Conservation (phyloP, 495 filamentous ascomycete genomes). For the Venustampulla echinocandica region DNA sequence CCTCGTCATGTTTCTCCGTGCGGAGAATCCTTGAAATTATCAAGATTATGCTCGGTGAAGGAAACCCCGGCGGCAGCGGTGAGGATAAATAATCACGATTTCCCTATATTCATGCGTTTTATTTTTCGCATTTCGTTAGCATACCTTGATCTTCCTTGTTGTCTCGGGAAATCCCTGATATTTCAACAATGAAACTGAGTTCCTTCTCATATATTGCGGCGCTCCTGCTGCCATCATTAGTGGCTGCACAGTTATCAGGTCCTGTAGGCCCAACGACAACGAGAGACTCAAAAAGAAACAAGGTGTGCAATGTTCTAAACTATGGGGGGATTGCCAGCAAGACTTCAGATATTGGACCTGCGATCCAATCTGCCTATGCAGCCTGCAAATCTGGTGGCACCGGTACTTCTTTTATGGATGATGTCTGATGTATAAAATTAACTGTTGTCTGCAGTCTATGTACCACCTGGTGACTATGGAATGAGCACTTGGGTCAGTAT, state of each 20-base stretch:
- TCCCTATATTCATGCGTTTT: background rate
- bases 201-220: constrained; percentile 1
- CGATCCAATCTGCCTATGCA: constrained; percentile 38
- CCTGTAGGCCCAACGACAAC: constrained; percentile 36
- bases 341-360: constrained; percentile 37
- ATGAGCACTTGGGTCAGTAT: constrained; percentile 21
- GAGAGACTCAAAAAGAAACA: constrained; percentile 23
- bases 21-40: background rate
- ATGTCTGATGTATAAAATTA: background rate
- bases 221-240: constrained; percentile 6
- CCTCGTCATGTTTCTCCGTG: background rate
- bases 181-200: constrained; percentile 4
- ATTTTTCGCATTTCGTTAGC: background rate
- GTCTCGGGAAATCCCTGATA: background rate
- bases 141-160: background rate
- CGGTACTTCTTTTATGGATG: constrained; percentile 3
- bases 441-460: constrained; percentile 26
- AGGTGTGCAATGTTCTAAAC: constrained; percentile 37
- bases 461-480: constrained; percentile 35
- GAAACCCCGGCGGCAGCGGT: background rate
- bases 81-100: background rate
- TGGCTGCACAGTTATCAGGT: constrained; percentile 32
- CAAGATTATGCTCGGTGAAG: background rate
- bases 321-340: constrained; percentile 42
- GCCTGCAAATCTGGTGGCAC: constrained; percentile 31